Base-by-base conservation (phyloP, 2,329 filamentous ascomycete species). In the Aureobasidium sp. region DNA sequence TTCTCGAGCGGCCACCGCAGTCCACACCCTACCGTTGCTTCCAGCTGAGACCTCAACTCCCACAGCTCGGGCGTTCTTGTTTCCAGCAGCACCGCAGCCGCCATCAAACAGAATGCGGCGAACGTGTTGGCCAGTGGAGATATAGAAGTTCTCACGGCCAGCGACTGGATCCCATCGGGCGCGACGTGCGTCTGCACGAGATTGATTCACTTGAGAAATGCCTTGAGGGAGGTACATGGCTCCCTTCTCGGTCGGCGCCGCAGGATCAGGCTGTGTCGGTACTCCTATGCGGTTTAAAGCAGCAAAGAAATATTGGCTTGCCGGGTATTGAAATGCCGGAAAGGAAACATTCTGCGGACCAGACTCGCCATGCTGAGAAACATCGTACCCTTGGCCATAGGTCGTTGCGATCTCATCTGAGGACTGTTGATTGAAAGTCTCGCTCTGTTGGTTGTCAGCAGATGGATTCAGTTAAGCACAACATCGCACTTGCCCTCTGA, bases 311-410 rank as follows among this genome's bases (percentile, higher is more conserved):
- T 68, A 68, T 45, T 62, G 40, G 31, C 63, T 61, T 6, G 63
- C 60, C 19, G 61, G 63, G 40, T 64, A 64, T 35, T 62, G 58
- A 33, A 64, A 64, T 24, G 57, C 31, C 14, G 63, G 63, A 31
- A 62, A 64, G 12, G 54, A 53, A 35, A 80, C 71, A 12, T 81
- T 78, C n/a, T 82, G 74, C 1, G 81, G 80, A 0, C 81, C 81
- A 4, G 68, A 66, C 7, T 67, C 72, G 9, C 80, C 81, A 48
- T 82, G 72, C 7, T 74, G 70, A 9, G 66, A 67, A n/a, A 67
- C 65, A 52, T 79, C 73, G 47, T 77, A 77, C 2, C 72, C 67
- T 40, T 77, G 72, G 6, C 72, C 69, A 61, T 76, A 73, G 48
- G 74, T 69, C 15, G 69, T 54, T 33, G 71, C 70, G 1, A 76